Evolutionary conservation across 2,329 filamentous ascomycete species (phyloP), one percentile per base, ranked within the genome.

Genomic region (Aspergillus phoenicis): DNA sequence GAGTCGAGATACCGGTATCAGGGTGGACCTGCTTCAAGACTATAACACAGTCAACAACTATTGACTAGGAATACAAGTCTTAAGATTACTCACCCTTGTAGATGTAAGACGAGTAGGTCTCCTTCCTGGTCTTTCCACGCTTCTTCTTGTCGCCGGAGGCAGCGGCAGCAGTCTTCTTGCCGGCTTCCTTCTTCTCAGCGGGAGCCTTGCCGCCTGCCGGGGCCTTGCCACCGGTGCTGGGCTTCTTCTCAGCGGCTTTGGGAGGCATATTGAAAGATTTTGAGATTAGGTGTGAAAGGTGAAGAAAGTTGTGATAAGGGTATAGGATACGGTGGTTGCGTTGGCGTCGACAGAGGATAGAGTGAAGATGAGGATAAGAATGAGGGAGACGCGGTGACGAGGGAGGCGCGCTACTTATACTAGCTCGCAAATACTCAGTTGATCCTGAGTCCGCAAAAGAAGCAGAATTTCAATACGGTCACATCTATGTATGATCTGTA

Each of bases 51-150:
- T 59, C 70, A 45, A 68, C 33, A 36, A 3, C 7, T n/a, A 45
- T 36, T 64, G 77, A 10, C 74, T 8, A 33, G 61, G 48, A 36
- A 38, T 58, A 30, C 4, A 30, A 4, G 36, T 15, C 15, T 8
- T 59, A 75, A 66, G 79, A 10, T 39, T 13, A 78, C 87, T 81
- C 78, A 97, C 94, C 95, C 87, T 98, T 99, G 91, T 98, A 99
- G 84, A 99, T 99, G 88, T 99, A 99, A 59, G 92, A 96, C 72
- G 91, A 96, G 87, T 99, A 99, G n/a, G 95, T 99, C 87, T 99
- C 95, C 91, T 98, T 98, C 84, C 95, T 90, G 71, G 93, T 91
- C 93, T 99, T 99, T 85, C 93, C 96, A 78, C 95, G 92, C 93
- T 98, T 99, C 91, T 99, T 99, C 93, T 98, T 98, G 75, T 98